Base-by-base conservation (phyloP, 2,329 filamentous ascomycete genomes). In the Pseudocercospora cruenta region DNA sequence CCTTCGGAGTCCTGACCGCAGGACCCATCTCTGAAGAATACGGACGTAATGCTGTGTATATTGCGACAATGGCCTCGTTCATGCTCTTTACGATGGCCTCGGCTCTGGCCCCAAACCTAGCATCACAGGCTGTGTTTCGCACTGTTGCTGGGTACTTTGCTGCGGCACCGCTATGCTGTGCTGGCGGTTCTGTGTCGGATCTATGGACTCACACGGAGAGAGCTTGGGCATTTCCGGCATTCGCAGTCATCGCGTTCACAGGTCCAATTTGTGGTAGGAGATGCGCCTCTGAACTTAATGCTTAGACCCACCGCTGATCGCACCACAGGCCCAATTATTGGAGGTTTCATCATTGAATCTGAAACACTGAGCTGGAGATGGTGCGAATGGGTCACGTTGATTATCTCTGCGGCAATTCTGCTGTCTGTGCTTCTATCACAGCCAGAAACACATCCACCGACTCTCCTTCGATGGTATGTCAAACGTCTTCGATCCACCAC, bases 161-260 rank as follows among this genome's bases (percentile, higher is more conserved):
- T 28, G 53, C 53, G 6, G 28, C 53, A n/a, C 53, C 53, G 10
- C 51, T 53, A 43, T 47, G 14, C 57, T 84, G 73, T 69, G 81
- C 80, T 10, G 82, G 81, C 0, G 82, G 81, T 4, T 79, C 77
- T 0, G 75, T 83, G 43, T 47, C n/a, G n/a, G 58, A 60, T 22
- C 28, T 60, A 14, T 60, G 58, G 58, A 45, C 58, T 6, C 58
- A 36, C 3, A 22, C 45, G 12, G 58, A 60, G 39, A 33, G 58
- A 59, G 81, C 43, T 1, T 47, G 43, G 43, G 43, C 43, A n/a
- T 47, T 82, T 0, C 81, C 80, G 59, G 79, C 79, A 9, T 85
- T 86, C 63, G 83, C 83, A 0, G 70, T 85, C 2, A 84, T 83
- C 61, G 79, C 80, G 4, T 77, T 78, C 53, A 72, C 70, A 69